Evolutionary conservation across 371 early-diverging fungal genomes (phyloP).

Genomic region (Circinella umbellata): DNA sequence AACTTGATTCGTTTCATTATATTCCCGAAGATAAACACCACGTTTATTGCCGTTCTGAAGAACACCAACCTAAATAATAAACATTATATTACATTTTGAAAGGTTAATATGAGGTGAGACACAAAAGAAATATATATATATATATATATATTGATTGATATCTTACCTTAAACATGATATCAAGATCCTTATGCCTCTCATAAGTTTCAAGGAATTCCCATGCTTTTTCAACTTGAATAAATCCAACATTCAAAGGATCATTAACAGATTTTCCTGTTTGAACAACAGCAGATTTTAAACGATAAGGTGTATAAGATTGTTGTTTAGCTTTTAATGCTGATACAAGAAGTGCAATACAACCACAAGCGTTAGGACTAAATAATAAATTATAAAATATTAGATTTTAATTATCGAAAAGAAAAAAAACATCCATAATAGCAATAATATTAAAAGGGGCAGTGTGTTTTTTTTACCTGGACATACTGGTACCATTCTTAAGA

Average conservation of each 20-base stretch:
- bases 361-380: conserved; percentile 86
- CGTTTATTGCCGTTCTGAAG: conserved; percentile 53
- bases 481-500: conserved; percentile 93
- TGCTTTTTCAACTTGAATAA: conserved; percentile 88
- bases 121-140: not conserved
- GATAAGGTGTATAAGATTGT: conserved; percentile 78
- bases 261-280: conserved; percentile 77
- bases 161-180: conserved; percentile 67
- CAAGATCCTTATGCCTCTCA: conserved; percentile 65
- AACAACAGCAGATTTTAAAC: conserved; percentile 79
- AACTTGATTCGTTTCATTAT: conserved; percentile 70
- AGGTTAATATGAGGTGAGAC: not conserved
- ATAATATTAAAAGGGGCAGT: too few species aligned
- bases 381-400: too few species aligned
- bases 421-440: too few species aligned
- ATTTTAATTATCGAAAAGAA: too few species aligned
- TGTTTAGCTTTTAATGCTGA: conserved; percentile 79
- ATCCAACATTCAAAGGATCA: conserved; percentile 79
- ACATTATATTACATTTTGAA: not conserved
- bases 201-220: conserved; percentile 79
- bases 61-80: conserved; percentile 28
- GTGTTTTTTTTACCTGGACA: conserved; percentile 58
- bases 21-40: conserved; percentile 89
- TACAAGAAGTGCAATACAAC: conserved; percentile 82
- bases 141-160: not conserved